Percentiles rank a stretch among this genome's conserved stretches.
phyloP scores from a whole-genome alignment of 2,329 filamentous ascomycete species.

The Aureobasidium zeae region DNA sequence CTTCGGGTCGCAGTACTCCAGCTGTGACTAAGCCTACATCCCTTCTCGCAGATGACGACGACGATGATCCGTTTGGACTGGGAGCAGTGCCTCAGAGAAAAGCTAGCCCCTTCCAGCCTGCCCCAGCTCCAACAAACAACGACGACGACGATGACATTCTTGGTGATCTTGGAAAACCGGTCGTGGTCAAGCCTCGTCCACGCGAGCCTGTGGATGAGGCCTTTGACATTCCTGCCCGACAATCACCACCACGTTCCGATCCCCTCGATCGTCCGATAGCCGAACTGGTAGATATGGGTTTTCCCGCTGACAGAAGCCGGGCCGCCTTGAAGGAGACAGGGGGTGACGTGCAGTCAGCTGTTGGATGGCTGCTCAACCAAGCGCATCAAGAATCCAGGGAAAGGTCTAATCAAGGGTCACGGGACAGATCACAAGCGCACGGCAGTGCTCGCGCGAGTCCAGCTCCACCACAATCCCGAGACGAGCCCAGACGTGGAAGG shows the following conservation, averaged over 20 bases:
- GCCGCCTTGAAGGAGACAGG: conserved; percentile 72
- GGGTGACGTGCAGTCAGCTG: conserved; percentile 74
- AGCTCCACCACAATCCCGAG: conserved; percentile 9
- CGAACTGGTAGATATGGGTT: conserved; percentile 91
- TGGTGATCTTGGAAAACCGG: conserved; percentile 50
- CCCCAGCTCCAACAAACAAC: conserved; percentile 17
- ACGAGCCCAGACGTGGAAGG: conserved; percentile 6
- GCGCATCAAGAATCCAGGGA: conserved; percentile 76
- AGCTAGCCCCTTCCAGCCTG: conserved; percentile 18
- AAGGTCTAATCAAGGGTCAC: conserved; percentile 71
- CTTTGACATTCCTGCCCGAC: conserved; percentile 12
- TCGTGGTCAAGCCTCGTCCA: conserved; percentile 37
- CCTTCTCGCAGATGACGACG: conserved; percentile 46
- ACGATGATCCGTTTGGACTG: conserved; percentile 82
- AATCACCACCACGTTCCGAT: conserved; percentile 22
- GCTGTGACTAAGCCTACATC: conserved; percentile 12
- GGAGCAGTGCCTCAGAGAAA: conserved; percentile 30
- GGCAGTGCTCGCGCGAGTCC: conserved; percentile 15
- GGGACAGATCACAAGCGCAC: conserved; percentile 49
- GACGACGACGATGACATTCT: conserved; percentile 55
- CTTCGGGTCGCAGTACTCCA: conserved; percentile 33
- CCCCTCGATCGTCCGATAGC: conserved; percentile 71
- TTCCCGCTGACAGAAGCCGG: conserved; percentile 72
- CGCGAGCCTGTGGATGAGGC: conserved; percentile 18
- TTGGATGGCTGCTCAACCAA: conserved; percentile 82